Evolutionary conservation across 352 stramenopile genomes (phyloP), one percentile per base, ranked within the genome.

Genomic region (Globisporangium ultimum): DNA sequence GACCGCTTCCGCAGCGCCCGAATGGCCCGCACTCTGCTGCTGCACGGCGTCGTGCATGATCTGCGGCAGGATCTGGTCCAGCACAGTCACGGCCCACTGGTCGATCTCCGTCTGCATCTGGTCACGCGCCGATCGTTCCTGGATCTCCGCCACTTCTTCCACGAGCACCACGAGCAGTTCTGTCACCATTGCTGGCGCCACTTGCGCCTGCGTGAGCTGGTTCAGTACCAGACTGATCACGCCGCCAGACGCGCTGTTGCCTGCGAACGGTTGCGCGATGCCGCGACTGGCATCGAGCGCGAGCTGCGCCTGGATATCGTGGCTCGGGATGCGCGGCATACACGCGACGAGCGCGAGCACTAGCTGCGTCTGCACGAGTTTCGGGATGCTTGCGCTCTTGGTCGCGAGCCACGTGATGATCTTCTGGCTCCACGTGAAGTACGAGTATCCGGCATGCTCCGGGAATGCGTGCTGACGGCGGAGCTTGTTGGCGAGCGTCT

Each of bases 401-500:
- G 65, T 43, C n/a, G 76, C 70, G 65, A 92, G 74, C 82, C 82
- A 92, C 51, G 61, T 61, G 52, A 88, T 63, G 48, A 92, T 70
- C 28, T 76, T 72, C 22, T 73, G 60, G 28, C 65, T 72, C 82
- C 79, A 88, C 21, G 57, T 58, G 17, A 61, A 55, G 38, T 77
- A 64, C 53, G 69, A 72, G 49, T 53, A 69, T 38, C 58, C 18
- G 34, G 42, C 48, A 5, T 36, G 50, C 36, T 34, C 70, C 0
- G 71, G 72, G 58, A 86, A 66, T 58, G 62, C 61, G 36, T 80
- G 71, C 46, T 89, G 73, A 20, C 81, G 78, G 6, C 84, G 79
- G 17, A 93, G 58, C 63, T 92, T 91, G 68, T 79, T 91, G n/a
- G 82, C 80, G 50, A 93, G 71, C 63, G 84, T 93, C 72, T 93